Base-by-base conservation (phyloP, 2,329 filamentous ascomycete genomes). In the Penicillium sp. region DNA sequence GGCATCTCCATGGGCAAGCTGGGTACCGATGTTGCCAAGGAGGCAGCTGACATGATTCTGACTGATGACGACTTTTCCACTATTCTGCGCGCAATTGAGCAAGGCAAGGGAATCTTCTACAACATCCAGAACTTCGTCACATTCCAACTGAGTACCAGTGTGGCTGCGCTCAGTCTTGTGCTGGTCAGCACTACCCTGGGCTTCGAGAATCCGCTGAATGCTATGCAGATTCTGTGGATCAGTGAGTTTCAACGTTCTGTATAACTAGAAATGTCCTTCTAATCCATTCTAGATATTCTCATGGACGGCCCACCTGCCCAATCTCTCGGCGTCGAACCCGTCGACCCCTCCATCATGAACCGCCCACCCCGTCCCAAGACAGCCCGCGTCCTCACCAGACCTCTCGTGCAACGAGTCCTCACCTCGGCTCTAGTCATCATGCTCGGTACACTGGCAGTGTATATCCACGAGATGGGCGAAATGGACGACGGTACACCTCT, bases 221-320 rank as follows among this genome's bases (percentile, higher is more conserved):
- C 94, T 45, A 99, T 99, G 94, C 94, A 99, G 76, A 99, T 99
- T 77, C 82, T 99, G 39, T 99, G 94, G 94, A 99, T 99, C 67
- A 99, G 93, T 96, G 78, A 77, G 90, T 83, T 44, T 23, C 28
- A 23, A 18, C 7, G 18, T n/a, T 15, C 6, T 26, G 10, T 42
- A n/a, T 39, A 21, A 23, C 18, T 18, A n/a, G 47, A 45, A 16
- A 38, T 43, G 15, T 28, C 52, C 52, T 39, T 57, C 68, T 73
- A 65, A 73, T 60, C 1, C 33, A 34, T 44, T 39, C 15, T 63
- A 97, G 93, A 99, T 70, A 97, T 99, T 68, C 92, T 99, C 65
- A 99, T 99, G 95, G 95, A 99, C 74, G 94, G 95, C 9, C 94
- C 94, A 15, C 94, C 94, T 1, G 94, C 94, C 1, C 94, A 99